Base-by-base conservation (phyloP, 129 eudicot genomes). In the Lonicera japonica region DNA sequence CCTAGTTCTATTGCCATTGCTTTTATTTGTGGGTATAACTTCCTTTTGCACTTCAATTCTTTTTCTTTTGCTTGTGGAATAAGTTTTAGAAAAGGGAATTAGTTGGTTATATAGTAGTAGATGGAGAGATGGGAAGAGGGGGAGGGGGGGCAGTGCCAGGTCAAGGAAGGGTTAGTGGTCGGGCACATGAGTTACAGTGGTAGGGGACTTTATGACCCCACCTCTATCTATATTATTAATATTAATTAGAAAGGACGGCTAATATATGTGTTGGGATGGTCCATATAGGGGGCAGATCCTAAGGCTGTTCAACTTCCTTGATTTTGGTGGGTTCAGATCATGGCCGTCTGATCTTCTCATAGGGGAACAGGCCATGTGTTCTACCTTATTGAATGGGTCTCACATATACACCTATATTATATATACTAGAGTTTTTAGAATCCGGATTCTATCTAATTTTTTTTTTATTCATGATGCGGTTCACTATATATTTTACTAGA, bases 171-270 rank as follows among this genome's bases (percentile, higher is more conserved):
- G 67, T 61, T 43, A 57, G 61, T 78, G 90, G 90, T 80, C 86
- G 94, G 94, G 70, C 78, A 71, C 75, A 82, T 75, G 95, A 82
- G 86, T 65, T 34, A 65, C 76, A 75, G 50, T 43, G 50, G 50
- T 29, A 6, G 50, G 50, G 50, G 50, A 43, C 50, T 8, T 10
- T 43, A 43, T 43, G 79, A 39, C 45, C 51, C 67, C 54, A 25
- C 29, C 41, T 64, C 47, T 20, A 66, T 65, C 68, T 54, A 60
- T 65, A 68, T 1, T 29, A 29, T 29, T 29, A 29, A 29, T 1
- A 6, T 29, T 2, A 29, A 29, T 29, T 29, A 29, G 6, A 29
- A 72, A 78, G 71, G 63, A 83, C 80, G 81, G 82, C 88, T 29
- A 81, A 56, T 43, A 22, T 24, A 20, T 41, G 40, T 11, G 65